Conservation (phyloP, 1,284 basidiomycete species). For the Sporisorium sorghi region DNA sequence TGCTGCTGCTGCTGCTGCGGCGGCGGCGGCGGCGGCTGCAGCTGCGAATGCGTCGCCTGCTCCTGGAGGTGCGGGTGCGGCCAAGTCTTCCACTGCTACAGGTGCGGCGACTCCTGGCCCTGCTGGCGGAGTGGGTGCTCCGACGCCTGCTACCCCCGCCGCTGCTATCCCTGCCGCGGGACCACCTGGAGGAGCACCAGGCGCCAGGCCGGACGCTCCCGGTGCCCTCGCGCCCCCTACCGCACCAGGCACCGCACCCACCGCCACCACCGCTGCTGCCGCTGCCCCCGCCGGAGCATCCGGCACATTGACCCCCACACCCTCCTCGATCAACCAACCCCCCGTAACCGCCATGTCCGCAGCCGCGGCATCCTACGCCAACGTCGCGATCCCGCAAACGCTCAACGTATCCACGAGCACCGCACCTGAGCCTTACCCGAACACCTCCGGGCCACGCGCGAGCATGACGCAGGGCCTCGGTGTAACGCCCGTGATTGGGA, state of each 20-base stretch:
- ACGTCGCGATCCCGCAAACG: constrained; percentile 41
- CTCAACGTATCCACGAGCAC: constrained; percentile 43
- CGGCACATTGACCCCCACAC: no score
- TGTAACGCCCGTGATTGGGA: constrained; percentile 57
- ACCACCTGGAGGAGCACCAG: background rate
- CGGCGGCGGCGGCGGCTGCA: constrained; percentile 3
- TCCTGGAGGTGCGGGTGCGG: constrained; percentile 15
- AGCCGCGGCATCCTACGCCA: constrained; percentile 32
- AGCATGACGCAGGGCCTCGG: constrained; percentile 64
- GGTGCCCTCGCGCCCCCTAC: background rate
- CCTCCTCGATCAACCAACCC: no score
- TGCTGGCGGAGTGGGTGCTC: background rate
- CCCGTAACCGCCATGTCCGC: constrained; percentile 34
- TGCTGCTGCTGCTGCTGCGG: constrained; percentile 7
- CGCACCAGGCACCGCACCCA: constrained; percentile 3
- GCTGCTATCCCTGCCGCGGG: background rate
- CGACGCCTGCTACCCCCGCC: constrained; percentile 12
- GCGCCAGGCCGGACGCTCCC: background rate
- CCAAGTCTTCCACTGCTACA: constrained; percentile 9
- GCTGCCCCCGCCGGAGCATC: no score
- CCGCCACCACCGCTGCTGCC: constrained; percentile 3
- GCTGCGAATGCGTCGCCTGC: constrained; percentile 24
- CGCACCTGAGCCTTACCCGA: constrained; percentile 62
- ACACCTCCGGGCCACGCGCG: constrained; percentile 54
- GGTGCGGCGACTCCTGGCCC: constrained; percentile 9